These are phyloP conservation scores for Debaryomyces udenii DNA, from an alignment of 1,139 yeast genomes.

Conservation along the genomic window DNA sequence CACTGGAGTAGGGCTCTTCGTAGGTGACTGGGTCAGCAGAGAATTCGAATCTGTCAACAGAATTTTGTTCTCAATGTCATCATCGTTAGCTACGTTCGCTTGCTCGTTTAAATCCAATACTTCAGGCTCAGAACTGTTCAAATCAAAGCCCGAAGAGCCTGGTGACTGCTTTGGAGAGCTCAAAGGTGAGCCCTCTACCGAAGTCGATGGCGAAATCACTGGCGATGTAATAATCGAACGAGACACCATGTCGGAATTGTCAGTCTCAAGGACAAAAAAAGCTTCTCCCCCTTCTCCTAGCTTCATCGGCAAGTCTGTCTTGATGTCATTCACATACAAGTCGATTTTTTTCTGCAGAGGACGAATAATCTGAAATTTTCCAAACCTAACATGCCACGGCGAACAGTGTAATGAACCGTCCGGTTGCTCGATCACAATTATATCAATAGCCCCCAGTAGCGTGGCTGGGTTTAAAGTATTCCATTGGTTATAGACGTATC, in stretches of 20 bases:
- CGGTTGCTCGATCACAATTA: constrained; percentile 92
- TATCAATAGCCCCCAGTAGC: constrained; percentile 94
- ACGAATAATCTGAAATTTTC: constrained; percentile 85
- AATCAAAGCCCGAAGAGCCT: constrained; percentile 15
- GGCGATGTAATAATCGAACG: constrained; percentile 87
- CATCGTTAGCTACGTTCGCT: constrained; percentile 11
- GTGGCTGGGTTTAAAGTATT: constrained; percentile 96
- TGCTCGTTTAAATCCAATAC: constrained; percentile 35
- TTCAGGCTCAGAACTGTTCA: constrained; percentile 29
- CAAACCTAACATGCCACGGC: constrained; percentile 96
- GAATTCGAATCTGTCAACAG: constrained; percentile 27
- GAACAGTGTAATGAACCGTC: constrained; percentile 84
- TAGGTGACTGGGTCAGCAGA: constrained; percentile 17
- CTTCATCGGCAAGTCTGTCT: constrained; percentile 90
- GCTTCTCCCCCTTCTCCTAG: constrained; percentile 98
- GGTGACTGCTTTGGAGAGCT: constrained; percentile 28
- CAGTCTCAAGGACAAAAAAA: constrained; percentile 91
- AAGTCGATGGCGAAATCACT: constrained; percentile 76
- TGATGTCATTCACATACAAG: constrained; percentile 78
- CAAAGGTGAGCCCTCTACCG: constrained; percentile 61
- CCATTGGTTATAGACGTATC: constrained; percentile 95
- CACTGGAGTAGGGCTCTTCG: constrained; percentile 26
- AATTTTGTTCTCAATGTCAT: constrained; percentile 33
- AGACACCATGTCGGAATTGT: constrained; percentile 61
- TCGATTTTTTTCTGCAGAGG: constrained; percentile 98